These are phyloP conservation scores for Cardamine resedifolia DNA, from an alignment of 345 rosid genomes.

Conservation along the genomic window DNA sequence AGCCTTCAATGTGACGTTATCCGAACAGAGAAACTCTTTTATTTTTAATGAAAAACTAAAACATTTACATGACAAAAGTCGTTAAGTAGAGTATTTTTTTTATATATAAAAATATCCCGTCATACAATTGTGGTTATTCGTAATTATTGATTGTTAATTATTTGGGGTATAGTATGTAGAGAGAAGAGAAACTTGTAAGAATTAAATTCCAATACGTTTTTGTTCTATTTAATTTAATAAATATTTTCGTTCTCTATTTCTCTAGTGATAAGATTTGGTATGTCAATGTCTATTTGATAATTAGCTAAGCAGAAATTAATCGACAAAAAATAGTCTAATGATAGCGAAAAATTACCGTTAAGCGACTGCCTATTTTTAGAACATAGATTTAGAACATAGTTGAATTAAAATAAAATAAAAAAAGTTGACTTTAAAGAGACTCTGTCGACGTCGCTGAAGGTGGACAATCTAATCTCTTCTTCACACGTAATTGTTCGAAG, in stretches of 20 bases:
- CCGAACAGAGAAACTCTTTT: neutral
- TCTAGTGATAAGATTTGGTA: neutral
- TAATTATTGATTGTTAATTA: neutral
- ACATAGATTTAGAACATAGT: no score
- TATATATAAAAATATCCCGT: no score
- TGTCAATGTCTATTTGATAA: neutral
- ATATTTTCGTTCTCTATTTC: neutral
- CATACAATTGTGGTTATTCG: neutral
- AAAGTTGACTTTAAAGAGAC: slow-evolving; percentile 6
- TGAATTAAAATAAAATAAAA: no score
- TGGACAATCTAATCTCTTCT: slow-evolving; percentile 15
- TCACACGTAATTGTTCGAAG: slow-evolving; percentile 17
- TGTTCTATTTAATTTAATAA: neutral
- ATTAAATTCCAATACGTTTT: neutral
- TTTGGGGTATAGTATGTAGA: neutral
- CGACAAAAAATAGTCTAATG: no score
- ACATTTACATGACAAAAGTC: neutral
- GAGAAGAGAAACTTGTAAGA: neutral
- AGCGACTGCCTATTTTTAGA: no score
- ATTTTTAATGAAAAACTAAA: neutral
- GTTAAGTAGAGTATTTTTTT: neutral
- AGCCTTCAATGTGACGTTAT: neutral
- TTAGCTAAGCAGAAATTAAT: neutral
- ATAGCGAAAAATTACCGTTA: no score
- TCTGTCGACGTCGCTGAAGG: slow-evolving; percentile 9